These are phyloP conservation scores for Kockovaella imperatae DNA, from an alignment of 768 basidiomycete genomes.

Conservation along the genomic window DNA sequence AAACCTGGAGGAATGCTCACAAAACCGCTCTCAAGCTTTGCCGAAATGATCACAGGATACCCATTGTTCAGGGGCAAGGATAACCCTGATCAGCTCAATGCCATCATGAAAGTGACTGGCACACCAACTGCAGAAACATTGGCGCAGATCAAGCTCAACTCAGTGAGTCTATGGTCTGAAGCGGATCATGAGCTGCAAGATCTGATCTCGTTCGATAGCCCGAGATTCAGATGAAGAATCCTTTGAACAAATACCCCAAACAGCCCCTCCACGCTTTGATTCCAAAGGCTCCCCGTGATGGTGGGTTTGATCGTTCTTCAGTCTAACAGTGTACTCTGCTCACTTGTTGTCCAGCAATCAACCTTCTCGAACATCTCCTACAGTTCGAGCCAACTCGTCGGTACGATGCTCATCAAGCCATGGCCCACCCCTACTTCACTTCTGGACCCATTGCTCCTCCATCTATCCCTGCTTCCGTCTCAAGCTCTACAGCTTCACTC, in stretches of 20 bases:
- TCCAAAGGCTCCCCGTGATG: conserved; percentile 40
- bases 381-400: conserved; percentile 93
- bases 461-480: conserved; percentile 29
- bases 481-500: conserved; percentile 28
- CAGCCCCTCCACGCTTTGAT: conserved; percentile 41
- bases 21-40: conserved; percentile 52
- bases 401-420: conserved; percentile 80
- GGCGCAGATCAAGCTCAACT: conserved; percentile 80
- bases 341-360: conserved; percentile 55
- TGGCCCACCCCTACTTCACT: conserved; percentile 81
- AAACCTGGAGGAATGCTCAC: neutral
- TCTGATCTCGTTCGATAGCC: conserved; percentile 22
- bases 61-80: conserved; percentile 95
- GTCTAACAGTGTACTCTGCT: neutral
- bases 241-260: conserved; percentile 38
- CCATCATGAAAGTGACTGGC: conserved; percentile 94
- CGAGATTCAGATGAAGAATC: conserved; percentile 35
- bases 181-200: neutral
- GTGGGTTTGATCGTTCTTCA: conserved; percentile 10
- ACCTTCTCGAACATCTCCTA: conserved; percentile 85
- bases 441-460: conserved; percentile 35
- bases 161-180: conserved; percentile 52
- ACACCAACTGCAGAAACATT: conserved; percentile 84
- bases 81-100: conserved; percentile 93
- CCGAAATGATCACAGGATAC: conserved; percentile 97